These are phyloP conservation scores for Periconia sp. DNA, from an alignment of 2,329 filamentous ascomycete species.

Conservation along the genomic window DNA sequence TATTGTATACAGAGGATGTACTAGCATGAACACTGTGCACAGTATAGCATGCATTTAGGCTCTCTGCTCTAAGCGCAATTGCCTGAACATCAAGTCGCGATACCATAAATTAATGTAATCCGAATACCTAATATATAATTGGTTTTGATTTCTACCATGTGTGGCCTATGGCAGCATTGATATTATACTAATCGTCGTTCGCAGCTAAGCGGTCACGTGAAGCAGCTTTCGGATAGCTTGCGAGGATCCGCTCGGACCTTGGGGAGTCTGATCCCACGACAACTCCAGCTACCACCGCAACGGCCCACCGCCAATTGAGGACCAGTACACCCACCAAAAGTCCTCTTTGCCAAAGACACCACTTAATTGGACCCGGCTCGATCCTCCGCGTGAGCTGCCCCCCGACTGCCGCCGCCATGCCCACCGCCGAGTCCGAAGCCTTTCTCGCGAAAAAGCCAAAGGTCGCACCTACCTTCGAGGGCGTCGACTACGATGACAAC, in stretches of 20 bases:
- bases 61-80: no score
- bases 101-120: no score
- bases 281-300: constrained; percentile 12
- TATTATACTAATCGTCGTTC: background rate
- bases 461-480: constrained; percentile 82
- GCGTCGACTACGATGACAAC: constrained; percentile 86
- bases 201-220: background rate
- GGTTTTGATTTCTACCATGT: no score
- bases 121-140: no score
- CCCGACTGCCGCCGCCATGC: constrained; percentile 61
- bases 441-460: constrained; percentile 86
- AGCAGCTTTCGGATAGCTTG: no score
- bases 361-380: constrained; percentile 4
- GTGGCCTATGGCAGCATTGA: no score
- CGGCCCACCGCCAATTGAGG: constrained; percentile 7
- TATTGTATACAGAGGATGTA: background rate
- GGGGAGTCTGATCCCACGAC: background rate
- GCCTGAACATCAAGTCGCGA: no score
- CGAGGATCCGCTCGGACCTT: constrained; percentile 2
- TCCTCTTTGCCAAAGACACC: constrained; percentile 13
- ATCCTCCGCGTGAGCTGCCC: constrained; percentile 5
- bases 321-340: constrained; percentile 2
- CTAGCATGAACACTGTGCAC: no score
- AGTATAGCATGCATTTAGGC: no score
- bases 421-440: constrained; percentile 79